Conservation (phyloP, 108 stramenopile species). For the Cyclotella choctawhatcheeana region DNA sequence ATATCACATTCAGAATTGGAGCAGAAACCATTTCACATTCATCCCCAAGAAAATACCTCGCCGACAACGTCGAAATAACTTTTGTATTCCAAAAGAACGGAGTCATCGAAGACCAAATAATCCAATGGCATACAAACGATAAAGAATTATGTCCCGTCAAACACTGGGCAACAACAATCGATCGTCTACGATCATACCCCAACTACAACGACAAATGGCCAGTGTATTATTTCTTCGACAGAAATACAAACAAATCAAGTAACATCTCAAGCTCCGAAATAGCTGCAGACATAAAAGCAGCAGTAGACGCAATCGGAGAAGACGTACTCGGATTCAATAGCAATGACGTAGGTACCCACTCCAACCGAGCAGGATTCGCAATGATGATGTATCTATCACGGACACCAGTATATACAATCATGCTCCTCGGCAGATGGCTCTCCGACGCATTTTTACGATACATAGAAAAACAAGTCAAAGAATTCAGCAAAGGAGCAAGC, state of each 20-base stretch:
- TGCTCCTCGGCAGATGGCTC: slow-evolving; percentile 17
- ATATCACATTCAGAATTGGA: slow-evolving; percentile 14
- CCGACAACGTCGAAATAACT: not conserved
- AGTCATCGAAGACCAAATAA: slow-evolving; percentile 1
- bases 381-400: slow-evolving; percentile 34
- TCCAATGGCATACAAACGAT: not conserved
- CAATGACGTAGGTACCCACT: slow-evolving; percentile 33
- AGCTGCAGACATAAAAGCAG: not conserved
- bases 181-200: slow-evolving; percentile 4
- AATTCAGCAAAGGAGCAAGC: slow-evolving; percentile 21
- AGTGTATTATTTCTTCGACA: slow-evolving; percentile 2
- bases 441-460: slow-evolving; percentile 19
- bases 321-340: slow-evolving; percentile 17
- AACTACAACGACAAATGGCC: slow-evolving; percentile 15
- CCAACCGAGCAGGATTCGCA: slow-evolving; percentile 19
- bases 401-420: slow-evolving; percentile 8
- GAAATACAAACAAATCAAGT: not conserved
- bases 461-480: slow-evolving; percentile 22
- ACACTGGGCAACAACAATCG: slow-evolving; percentile 3
- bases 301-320: slow-evolving; percentile 21
- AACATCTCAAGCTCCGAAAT: slow-evolving; percentile 9
- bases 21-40: not conserved
- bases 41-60: slow-evolving; percentile 8
- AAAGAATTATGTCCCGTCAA: slow-evolving; percentile 7
- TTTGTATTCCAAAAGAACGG: slow-evolving; percentile 14